A percentile compares a stretch with the other conserved stretches of the same genome.
Evolutionary conservation across 495 filamentous ascomycete species (phyloP).

Genomic region (Haplographium delicatum): DNA sequence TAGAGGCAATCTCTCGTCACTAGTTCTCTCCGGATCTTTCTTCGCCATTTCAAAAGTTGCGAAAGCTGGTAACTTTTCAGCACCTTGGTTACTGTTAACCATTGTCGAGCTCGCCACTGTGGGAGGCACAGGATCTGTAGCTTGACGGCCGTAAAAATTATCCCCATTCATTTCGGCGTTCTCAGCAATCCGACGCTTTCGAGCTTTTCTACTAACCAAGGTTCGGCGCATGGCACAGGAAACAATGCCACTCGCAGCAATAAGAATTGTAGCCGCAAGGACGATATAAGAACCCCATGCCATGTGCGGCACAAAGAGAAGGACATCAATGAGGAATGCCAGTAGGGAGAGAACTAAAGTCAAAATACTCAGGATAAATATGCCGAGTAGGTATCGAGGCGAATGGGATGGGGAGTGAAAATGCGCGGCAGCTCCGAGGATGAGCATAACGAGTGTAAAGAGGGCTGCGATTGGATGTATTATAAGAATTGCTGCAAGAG

Average conservation of each 20-base stretch:
- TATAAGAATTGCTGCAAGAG: slow-evolving; percentile 86
- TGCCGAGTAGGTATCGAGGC: slow-evolving; percentile 73
- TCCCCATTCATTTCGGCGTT: slow-evolving; percentile 94
- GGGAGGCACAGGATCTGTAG: slow-evolving; percentile 39
- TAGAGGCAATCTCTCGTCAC: slow-evolving; percentile 80
- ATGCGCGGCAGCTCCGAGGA: slow-evolving; percentile 75
- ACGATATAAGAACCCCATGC: slow-evolving; percentile 95
- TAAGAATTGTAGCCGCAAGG: slow-evolving; percentile 81
- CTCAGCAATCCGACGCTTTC: slow-evolving; percentile 84
- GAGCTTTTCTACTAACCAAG: slow-evolving; percentile 83
- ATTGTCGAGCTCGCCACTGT: slow-evolving; percentile 48
- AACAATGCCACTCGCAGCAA: slow-evolving; percentile 75
- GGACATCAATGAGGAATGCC: slow-evolving; percentile 90
- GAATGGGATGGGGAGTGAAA: slow-evolving; percentile 91
- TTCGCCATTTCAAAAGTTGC: slow-evolving; percentile 69
- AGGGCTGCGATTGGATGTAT: slow-evolving; percentile 89
- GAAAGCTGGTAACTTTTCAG: slow-evolving; percentile 65
- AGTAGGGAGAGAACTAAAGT: slow-evolving; percentile 80
- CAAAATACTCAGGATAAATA: slow-evolving; percentile 81
- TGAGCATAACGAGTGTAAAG: slow-evolving; percentile 76
- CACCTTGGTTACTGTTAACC: slow-evolving; percentile 34
- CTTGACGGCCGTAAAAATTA: slow-evolving; percentile 78
- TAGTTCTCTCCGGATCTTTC: slow-evolving; percentile 42
- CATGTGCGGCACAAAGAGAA: slow-evolving; percentile 92
- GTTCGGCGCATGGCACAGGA: slow-evolving; percentile 97